Conservation (phyloP, 768 basidiomycete genomes). For the Hygrophorus pudorinus region DNA sequence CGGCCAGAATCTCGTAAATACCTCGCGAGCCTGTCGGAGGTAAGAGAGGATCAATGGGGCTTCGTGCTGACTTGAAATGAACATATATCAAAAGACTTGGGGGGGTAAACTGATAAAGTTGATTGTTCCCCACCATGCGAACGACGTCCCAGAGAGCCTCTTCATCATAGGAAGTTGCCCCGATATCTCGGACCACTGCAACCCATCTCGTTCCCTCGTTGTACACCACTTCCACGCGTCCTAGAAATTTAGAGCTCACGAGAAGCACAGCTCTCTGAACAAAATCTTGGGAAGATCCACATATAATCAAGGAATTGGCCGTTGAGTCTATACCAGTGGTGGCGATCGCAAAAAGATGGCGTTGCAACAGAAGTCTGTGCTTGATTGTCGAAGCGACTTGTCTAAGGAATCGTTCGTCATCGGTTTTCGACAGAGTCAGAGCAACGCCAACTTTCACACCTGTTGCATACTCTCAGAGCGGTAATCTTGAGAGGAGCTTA, state of each 20-base stretch:
- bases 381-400: conserved; percentile 41
- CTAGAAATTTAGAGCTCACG: conserved; percentile 59
- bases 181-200: conserved; percentile 45
- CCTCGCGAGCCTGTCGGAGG: conserved; percentile 59
- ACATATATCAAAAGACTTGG: conserved; percentile 56
- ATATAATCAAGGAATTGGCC: conserved; percentile 45
- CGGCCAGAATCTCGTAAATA: conserved; percentile 45
- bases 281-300: conserved; percentile 42
- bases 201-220: conserved; percentile 27
- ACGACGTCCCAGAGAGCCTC: conserved; percentile 56
- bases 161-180: conserved; percentile 47
- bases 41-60: conserved; percentile 47
- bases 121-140: neutral
- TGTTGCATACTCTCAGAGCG: conserved; percentile 9
- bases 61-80: conserved; percentile 47
- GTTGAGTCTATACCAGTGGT: conserved; percentile 29
- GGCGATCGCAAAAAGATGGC: conserved; percentile 47
- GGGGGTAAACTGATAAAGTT: neutral
- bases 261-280: conserved; percentile 63
- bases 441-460: conserved; percentile 49
- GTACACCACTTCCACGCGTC: conserved; percentile 34
- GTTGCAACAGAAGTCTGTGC: conserved; percentile 27
- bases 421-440: conserved; percentile 45
- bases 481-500: neutral
- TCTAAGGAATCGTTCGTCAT: conserved; percentile 48